These are phyloP conservation scores for Nyssa sinensis DNA, from an alignment of 148 eudicot genomes.

Conservation along the genomic window DNA sequence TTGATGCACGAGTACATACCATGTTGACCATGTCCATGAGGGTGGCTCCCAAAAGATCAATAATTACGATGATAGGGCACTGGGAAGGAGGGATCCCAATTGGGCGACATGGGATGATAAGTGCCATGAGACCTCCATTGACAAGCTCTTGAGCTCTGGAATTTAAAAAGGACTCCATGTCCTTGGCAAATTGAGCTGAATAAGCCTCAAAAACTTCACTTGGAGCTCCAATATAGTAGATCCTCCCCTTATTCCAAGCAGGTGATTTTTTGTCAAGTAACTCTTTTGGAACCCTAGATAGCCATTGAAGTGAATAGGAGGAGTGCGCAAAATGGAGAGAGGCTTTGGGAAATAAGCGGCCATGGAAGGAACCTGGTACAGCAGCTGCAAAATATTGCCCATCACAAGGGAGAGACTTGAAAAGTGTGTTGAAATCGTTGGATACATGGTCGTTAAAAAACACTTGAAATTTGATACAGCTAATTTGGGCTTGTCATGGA, in stretches of 20 bases:
- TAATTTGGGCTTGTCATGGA: no score
- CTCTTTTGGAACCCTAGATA: conserved; percentile 16
- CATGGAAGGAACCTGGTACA: neutral
- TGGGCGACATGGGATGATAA: neutral
- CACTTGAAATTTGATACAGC: no score
- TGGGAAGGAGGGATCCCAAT: conserved; percentile 7
- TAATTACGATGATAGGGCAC: no score
- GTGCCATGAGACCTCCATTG: conserved; percentile 23
- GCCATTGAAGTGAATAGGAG: conserved; percentile 27
- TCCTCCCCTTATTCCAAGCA: conserved; percentile 14
- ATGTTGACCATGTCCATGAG: conserved; percentile 17
- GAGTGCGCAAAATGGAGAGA: conserved; percentile 19
- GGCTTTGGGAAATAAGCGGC: conserved; percentile 12
- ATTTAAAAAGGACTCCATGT: conserved; percentile 15
- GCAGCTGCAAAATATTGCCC: no score
- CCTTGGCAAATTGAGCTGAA: conserved; percentile 11
- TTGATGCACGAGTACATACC: no score
- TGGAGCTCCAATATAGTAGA: conserved; percentile 16
- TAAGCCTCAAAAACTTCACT: conserved; percentile 15
- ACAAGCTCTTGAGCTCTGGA: conserved; percentile 27
- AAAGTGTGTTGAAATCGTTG: no score
- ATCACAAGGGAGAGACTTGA: no score
- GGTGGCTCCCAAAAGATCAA: conserved; percentile 13
- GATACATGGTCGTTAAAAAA: no score
- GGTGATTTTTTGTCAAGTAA: neutral